Evolutionary conservation across 2,329 filamentous ascomycete genomes (phyloP), one percentile per base, ranked within the genome.

Genomic region (Cladosporium sp.): DNA sequence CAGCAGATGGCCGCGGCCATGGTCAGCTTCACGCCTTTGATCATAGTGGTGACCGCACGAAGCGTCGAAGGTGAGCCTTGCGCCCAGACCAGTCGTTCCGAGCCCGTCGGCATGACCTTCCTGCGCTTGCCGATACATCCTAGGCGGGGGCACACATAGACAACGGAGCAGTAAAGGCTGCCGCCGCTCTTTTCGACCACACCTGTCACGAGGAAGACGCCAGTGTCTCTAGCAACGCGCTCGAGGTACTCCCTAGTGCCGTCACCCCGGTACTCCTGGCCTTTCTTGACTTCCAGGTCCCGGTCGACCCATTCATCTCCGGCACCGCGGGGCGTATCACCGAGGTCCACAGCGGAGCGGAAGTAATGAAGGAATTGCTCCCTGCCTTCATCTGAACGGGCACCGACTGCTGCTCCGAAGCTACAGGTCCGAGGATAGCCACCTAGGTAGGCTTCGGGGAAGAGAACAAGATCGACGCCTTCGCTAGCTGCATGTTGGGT

Each of bases 21-120:
- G 53, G 88, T 92, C 55, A 96, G 72, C 58, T 82, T 83, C 2
- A 90, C 81, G 46, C 89, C 89, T 56, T 85, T 85, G 67, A 96
- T 89, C 19, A 77, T 81, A 1, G 89, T 90, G 22, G 82, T 85
- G 1, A 95, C 82, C 3, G 90, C 91, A 57, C 82, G 82, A 28
- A 96, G 78, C 3, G 89, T 93, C 0, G 81, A 81, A 0, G 91
- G 82, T 2, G 84, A 85, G 38, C 90, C 91, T 67, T 95, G 88
- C 0, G 87, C 89, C 91, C 91, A 96, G 54, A 95, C 81, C 46
- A 95, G 74, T 37, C 91, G 81, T 65, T 96, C 91, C 0, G 80
- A 81, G 1, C 83, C 90, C 0, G 91, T 95, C 75, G 91, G 92
- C 83, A 95, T 92, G 18, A 96, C 87, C 71, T 96, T 96, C 63